Evolutionary conservation across 1,284 basidiomycete genomes (phyloP).

Genomic region (Omphalotus olearius): DNA sequence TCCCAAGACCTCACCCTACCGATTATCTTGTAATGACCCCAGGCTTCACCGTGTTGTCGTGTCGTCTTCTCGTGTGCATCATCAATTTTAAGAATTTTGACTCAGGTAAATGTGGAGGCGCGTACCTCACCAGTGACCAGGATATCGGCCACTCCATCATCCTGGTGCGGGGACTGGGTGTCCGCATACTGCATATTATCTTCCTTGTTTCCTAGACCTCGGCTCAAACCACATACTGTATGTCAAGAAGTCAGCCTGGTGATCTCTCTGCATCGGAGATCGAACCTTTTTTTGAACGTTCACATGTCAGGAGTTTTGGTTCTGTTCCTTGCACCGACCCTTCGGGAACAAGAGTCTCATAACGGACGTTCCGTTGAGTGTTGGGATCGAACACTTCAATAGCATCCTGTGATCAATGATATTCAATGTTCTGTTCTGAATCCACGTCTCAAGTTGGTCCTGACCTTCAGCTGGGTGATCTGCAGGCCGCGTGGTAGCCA

Average conservation of each 20-base stretch:
- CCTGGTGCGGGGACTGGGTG: slow-evolving; percentile 29
- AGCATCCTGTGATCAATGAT: slow-evolving; percentile 28
- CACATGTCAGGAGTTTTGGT: slow-evolving; percentile 18
- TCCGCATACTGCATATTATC: slow-evolving; percentile 27
- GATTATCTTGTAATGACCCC: slow-evolving; percentile 41
- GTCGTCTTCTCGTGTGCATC: slow-evolving; percentile 27
- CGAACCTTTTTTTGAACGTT: slow-evolving; percentile 26
- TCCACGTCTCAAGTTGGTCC: slow-evolving; percentile 13
- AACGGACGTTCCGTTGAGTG: slow-evolving; percentile 31
- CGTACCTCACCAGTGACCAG: slow-evolving; percentile 44
- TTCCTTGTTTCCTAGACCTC: not conserved
- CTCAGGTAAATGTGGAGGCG: not conserved
- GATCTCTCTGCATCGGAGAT: slow-evolving; percentile 27
- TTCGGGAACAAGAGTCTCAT: slow-evolving; percentile 37
- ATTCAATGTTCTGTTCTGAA: slow-evolving; percentile 16
- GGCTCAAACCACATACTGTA: not conserved
- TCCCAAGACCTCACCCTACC: slow-evolving; percentile 48
- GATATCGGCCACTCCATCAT: slow-evolving; percentile 41
- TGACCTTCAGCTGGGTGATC: slow-evolving; percentile 30
- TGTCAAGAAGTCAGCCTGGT: slow-evolving; percentile 18
- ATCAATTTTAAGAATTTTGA: no score
- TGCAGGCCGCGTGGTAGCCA: slow-evolving; percentile 36
- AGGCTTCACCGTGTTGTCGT: slow-evolving; percentile 37
- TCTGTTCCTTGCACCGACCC: slow-evolving; percentile 21
- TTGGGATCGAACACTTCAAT: slow-evolving; percentile 35